These are phyloP conservation scores for Arthrobotrys musiformis DNA, from an alignment of 2,329 filamentous ascomycete genomes.

Conservation along the genomic window DNA sequence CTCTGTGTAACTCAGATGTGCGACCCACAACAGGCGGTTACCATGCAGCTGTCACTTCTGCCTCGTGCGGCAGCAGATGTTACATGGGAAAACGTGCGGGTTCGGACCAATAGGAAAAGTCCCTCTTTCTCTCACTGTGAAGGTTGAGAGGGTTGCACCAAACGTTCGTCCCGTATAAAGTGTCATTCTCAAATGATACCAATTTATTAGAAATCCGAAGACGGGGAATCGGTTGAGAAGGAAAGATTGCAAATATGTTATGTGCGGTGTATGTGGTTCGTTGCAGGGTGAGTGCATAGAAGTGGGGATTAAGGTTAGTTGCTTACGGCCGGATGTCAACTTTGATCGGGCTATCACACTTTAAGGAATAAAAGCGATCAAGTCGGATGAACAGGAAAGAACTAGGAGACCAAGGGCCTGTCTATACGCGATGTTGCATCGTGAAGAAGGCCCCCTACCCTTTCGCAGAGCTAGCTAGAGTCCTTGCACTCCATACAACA, in stretches of 20 bases:
- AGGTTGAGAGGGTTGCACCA: background rate
- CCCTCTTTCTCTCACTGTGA: no score
- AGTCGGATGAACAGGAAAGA: background rate
- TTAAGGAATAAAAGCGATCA: background rate
- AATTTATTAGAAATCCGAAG: conserved; percentile 5
- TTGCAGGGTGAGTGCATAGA: background rate
- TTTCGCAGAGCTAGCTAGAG: no score
- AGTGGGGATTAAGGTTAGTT: background rate
- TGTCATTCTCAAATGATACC: conserved; percentile 5
- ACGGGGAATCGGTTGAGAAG: background rate
- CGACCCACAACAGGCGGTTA: conserved; percentile 20
- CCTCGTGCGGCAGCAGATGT: conserved; percentile 14
- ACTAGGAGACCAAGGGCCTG: background rate
- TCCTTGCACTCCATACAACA: no score
- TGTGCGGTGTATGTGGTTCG: background rate
- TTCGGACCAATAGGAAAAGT: conserved; percentile 21
- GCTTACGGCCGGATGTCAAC: background rate
- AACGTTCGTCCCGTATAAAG: conserved; percentile 3
- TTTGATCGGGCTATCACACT: background rate
- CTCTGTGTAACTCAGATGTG: conserved; percentile 15
- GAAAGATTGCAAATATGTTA: no score
- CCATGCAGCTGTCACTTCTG: conserved; percentile 15
- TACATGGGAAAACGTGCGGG: background rate
- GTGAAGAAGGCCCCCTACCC: background rate
- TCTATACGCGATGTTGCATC: background rate